Conservation (phyloP, 352 stramenopile genomes). For the Elongisporangium anandrum region DNA sequence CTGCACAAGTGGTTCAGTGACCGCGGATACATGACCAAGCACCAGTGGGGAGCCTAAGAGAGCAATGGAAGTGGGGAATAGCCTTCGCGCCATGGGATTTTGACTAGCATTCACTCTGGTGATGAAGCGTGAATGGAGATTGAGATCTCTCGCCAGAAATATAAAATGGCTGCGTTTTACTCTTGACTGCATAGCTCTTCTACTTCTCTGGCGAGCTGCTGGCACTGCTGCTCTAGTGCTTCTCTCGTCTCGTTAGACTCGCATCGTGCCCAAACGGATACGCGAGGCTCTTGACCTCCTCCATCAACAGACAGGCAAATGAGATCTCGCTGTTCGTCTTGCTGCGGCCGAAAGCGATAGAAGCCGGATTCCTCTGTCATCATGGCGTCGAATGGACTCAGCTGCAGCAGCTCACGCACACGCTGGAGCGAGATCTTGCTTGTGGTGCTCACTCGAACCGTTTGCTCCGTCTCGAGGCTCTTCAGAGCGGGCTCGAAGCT, state of each 20-base stretch:
- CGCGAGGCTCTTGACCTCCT: not conserved
- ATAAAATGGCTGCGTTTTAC: not conserved
- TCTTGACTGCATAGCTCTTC: slow-evolving; percentile 16
- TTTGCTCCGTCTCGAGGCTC: slow-evolving; percentile 12
- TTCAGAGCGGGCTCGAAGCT: slow-evolving; percentile 23
- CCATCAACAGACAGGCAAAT: slow-evolving; percentile 28
- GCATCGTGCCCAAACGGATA: slow-evolving; percentile 13
- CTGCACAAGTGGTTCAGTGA: slow-evolving; percentile 86
- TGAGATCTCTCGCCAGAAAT: not conserved
- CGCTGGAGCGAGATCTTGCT: slow-evolving; percentile 21
- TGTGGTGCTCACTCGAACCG: slow-evolving; percentile 8
- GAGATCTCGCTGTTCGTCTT: slow-evolving; percentile 1
- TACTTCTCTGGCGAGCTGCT: slow-evolving; percentile 32
- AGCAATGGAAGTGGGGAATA: not conserved
- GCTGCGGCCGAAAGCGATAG: slow-evolving; percentile 30
- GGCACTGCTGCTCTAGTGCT: slow-evolving; percentile 11
- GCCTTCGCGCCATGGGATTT: not conserved
- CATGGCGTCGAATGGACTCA: slow-evolving; percentile 58
- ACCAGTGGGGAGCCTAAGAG: slow-evolving; percentile 52
- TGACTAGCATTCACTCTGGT: not conserved
- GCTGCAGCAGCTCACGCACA: slow-evolving; percentile 40
- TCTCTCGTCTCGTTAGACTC: not conserved
- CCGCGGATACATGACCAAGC: slow-evolving; percentile 61
- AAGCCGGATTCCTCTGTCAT: slow-evolving; percentile 33
- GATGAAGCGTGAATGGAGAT: too few species aligned